Base-by-base conservation (phyloP, 352 stramenopile species). In the Pythium monospermum region DNA sequence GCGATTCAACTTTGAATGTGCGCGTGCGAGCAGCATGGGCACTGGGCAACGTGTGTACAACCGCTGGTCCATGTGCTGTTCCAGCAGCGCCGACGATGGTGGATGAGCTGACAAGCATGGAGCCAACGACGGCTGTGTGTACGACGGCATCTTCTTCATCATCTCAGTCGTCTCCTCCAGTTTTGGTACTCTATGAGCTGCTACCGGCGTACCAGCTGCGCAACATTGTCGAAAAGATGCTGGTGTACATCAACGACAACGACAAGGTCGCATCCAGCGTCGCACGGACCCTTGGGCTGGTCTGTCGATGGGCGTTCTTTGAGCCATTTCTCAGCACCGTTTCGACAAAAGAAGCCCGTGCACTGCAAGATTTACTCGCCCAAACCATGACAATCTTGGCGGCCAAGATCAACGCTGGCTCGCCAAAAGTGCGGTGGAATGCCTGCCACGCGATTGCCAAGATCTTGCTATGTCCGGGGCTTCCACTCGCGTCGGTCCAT, bases 241-340 rank as follows among this genome's bases (percentile, higher is more conserved):
- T 94, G 31, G 54, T 86, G 10, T 83, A 72, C 47, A 79, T 94
- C 38, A 86, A 80, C 37, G 83, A 94, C 58, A 92, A 94, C 45
- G 83, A 94, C 73, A 94, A 94, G 62, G 83, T 94, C 18, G 83
- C 79, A 16, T 94, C 83, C 11, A 94, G 83, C 18, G 76, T 94
- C 16, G 78, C 81, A 16, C 70, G 83, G 13, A 92, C 83, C 3
- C 61, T 94, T 37, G 83, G 83, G 0, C 74, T 94, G 3, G 72
- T 94, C 4, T 84, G 77, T 47, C 76, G 83, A 3, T 94, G 83
- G 83, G 73, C 87, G 18, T 87, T 69, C 51, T 90, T 88, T 21
- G 67, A 79, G 15, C 61, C 75, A 18, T 91, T 91, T 60, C 53
- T 72, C 0, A 32, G 45, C 16, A 76, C 61, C 36, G 55, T 67